Evolutionary conservation across 2,329 filamentous ascomycete genomes (phyloP), one percentile per base, ranked within the genome.

Genomic region (Monosporascus sp.): DNA sequence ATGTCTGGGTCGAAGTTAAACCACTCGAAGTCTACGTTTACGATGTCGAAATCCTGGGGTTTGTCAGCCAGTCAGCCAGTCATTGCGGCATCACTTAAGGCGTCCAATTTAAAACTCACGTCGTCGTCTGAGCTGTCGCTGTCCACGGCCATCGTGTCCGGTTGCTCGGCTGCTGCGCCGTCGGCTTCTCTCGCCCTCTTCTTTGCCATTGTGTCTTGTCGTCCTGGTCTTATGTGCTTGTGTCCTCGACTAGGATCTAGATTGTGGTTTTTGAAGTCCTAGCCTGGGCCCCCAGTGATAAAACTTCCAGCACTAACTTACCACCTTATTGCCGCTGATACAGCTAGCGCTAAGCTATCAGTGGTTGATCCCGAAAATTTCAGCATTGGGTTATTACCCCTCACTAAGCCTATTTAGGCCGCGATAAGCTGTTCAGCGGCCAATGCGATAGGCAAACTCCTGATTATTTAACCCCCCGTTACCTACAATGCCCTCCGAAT

Each of bases 11-110:
- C 87, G 57, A 93, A 96, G 73, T 97, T 95, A 76, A 97, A 99
- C 89, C 91, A 97, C 75, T 99, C 94, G 65, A 99, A 99, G 60
- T 97, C 93, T 53, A 97, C 91, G 67, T 97, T 87, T 60, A 99
- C 84, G 70, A 93, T 88, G 68, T 96, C 89, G 65, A 91, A 88
- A 65, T 96, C 90, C 89, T 96, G 51, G 6, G 25, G 6, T 38
- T 5, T 6, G 1, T 4, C 24, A 8, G 52, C 56, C 27, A 52
- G 54, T 67, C 51, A 60, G 54, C 66, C 51, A 60, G 54, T n/a
- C 39, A 3, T 37, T 36, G 11, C 14, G 34, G 15, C 18, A 17
- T 11, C 17, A 39, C 37, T 59, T 38, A 60, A 60, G 51, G 49
- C 27, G 27, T 25, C 47, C 18, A 46, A 51, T 47, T 37, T 46